phyloP scores from a whole-genome alignment of 2,329 filamentous ascomycete species.

The Hypocrella siamensis region DNA sequence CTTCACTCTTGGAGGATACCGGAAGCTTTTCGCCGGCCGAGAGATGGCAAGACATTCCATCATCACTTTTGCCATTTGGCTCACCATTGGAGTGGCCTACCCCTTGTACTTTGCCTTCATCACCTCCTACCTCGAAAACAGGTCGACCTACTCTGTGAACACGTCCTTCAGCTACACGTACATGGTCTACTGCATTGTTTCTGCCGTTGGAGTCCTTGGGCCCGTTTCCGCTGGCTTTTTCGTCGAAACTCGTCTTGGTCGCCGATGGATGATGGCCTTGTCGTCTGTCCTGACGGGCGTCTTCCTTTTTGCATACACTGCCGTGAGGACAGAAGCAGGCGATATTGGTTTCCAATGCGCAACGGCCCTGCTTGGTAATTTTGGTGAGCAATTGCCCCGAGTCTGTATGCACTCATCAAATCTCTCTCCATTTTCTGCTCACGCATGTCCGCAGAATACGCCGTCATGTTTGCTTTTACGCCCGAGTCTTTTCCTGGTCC shows the following conservation, averaged over 20 bases:
- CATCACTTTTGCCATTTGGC: constrained; percentile 25
- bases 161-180: constrained; percentile 15
- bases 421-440: background rate
- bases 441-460: constrained; percentile 5
- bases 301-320: constrained; percentile 27
- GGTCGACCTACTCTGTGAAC: constrained; percentile 13
- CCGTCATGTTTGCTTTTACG: constrained; percentile 24
- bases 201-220: constrained; percentile 21
- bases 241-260: constrained; percentile 24
- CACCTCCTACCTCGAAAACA: constrained; percentile 25
- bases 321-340: constrained; percentile 14
- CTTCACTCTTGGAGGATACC: constrained; percentile 13
- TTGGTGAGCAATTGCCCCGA: too few relatives aligned
- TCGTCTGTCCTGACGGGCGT: constrained; percentile 23
- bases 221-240: constrained; percentile 23
- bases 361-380: constrained; percentile 22
- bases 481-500: constrained; percentile 39
- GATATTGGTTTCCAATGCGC: constrained; percentile 21
- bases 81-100: constrained; percentile 29
- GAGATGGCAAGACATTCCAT: constrained; percentile 17
- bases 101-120: constrained; percentile 30
- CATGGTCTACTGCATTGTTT: constrained; percentile 19
- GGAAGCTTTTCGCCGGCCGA: constrained; percentile 13
- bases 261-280: constrained; percentile 27
- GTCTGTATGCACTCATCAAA: background rate